phyloP scores from a whole-genome alignment of 2,329 filamentous ascomycete genomes.

The Paecilomyces sp. region DNA sequence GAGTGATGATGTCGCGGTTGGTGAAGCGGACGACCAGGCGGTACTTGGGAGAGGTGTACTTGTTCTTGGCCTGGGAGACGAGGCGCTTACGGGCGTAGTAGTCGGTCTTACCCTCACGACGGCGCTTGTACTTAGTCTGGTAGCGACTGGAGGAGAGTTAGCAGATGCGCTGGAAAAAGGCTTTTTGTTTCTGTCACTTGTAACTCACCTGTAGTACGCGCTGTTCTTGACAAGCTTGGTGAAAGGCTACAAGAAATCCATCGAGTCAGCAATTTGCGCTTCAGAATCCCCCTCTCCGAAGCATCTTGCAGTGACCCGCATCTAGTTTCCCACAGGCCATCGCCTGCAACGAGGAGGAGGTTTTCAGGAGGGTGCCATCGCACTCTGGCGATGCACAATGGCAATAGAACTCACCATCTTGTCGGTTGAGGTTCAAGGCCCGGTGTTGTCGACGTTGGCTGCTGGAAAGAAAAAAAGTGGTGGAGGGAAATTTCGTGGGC shows the following conservation, averaged over 20 bases:
- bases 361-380: slow-evolving; percentile 7
- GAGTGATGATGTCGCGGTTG: slow-evolving; percentile 98
- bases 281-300: slow-evolving; percentile 81
- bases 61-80: slow-evolving; percentile 99
- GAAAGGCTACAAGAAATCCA: slow-evolving; percentile 62
- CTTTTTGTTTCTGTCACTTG: slow-evolving; percentile 4
- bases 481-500: slow-evolving; percentile 23
- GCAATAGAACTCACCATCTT: slow-evolving; percentile 38
- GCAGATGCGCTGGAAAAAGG: slow-evolving; percentile 5
- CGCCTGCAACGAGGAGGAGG: slow-evolving; percentile 7
- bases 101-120: slow-evolving; percentile 95
- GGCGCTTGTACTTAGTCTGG: slow-evolving; percentile 99
- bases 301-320: slow-evolving; percentile 92
- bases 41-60: slow-evolving; percentile 99
- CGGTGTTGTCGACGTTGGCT: slow-evolving; percentile 28
- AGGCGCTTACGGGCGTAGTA: slow-evolving; percentile 99
- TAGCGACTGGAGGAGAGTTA: slow-evolving; percentile 61
- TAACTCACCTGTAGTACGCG: slow-evolving; percentile 92
- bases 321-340: slow-evolving; percentile 6
- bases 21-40: slow-evolving; percentile 98
- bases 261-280: slow-evolving; percentile 99
- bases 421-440: slow-evolving; percentile 28
- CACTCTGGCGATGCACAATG: slow-evolving; percentile 18
- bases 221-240: slow-evolving; percentile 95
- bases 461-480: slow-evolving; percentile 16